Percentiles rank a stretch among this genome's conserved stretches.
These are phyloP conservation scores for Penicillium sp. DNA, from an alignment of 2,329 filamentous ascomycete species.

Conservation along the genomic window DNA sequence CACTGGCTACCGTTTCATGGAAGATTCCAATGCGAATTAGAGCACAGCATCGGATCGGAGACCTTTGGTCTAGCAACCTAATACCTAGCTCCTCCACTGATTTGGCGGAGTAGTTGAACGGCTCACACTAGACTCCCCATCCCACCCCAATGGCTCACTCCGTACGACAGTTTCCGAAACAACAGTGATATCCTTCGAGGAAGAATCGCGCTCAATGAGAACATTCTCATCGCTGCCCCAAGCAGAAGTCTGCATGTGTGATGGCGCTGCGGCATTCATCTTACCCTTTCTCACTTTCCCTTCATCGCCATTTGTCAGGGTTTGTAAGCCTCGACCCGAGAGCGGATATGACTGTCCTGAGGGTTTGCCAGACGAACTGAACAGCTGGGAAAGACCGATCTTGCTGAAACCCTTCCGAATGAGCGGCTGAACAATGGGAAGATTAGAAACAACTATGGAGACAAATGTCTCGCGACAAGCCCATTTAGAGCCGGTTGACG, in stretches of 20 bases:
- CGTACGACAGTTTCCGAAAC: conserved; percentile 27
- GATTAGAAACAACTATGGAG: conserved; percentile 41
- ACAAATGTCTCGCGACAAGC: conserved; percentile 46
- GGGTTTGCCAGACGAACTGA: conserved; percentile 23
- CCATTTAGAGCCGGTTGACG: conserved; percentile 40
- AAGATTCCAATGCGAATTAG: too few relatives aligned
- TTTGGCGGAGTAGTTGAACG: conserved; percentile 13
- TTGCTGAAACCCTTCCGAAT: conserved; percentile 26
- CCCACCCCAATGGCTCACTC: conserved; percentile 19
- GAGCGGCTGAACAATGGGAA: conserved; percentile 41
- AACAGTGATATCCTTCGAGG: conserved; percentile 25
- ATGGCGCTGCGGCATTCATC: conserved; percentile 6
- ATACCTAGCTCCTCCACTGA: conserved; percentile 6
- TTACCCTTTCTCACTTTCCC: conserved; percentile 14
- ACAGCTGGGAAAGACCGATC: conserved; percentile 28
- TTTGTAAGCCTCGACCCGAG: conserved; percentile 12
- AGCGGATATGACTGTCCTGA: conserved; percentile 22
- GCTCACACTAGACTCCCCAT: not conserved
- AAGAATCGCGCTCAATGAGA: conserved; percentile 6
- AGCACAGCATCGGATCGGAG: too few relatives aligned
- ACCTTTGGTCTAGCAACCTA: too few relatives aligned
- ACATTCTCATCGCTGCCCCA: conserved; percentile 34
- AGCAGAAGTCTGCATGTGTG: conserved; percentile 18
- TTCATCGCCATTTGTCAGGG: conserved; percentile 14
- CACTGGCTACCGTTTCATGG: too few relatives aligned